These are phyloP conservation scores for Pythium dissotocum DNA, from an alignment of 352 stramenopile genomes.

Conservation along the genomic window DNA sequence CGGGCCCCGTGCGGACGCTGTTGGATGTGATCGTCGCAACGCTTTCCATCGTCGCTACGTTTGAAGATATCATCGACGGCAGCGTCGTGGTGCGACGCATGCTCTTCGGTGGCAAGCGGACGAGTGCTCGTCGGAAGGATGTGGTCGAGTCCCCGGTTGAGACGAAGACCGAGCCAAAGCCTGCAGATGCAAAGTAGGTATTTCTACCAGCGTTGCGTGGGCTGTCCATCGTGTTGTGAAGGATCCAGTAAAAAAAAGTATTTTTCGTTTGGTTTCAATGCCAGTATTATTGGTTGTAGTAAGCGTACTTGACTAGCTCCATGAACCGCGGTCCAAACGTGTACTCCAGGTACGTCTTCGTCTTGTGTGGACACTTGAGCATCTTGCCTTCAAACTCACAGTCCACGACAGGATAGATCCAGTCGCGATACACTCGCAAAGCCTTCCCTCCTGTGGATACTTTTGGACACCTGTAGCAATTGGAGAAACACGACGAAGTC, in stretches of 20 bases:
- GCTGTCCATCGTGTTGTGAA: too few species aligned
- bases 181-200: background rate
- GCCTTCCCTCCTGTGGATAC: background rate
- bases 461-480: conserved; percentile 24
- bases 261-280: too few species aligned
- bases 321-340: conserved; percentile 26
- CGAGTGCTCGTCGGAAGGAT: background rate
- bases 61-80: conserved; percentile 23
- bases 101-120: conserved; percentile 4
- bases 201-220: too few species aligned
- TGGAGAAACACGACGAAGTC: conserved; percentile 29
- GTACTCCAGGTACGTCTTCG: conserved; percentile 25
- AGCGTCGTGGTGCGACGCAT: conserved; percentile 13
- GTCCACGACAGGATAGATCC: conserved; percentile 31
- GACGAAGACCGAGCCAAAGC: background rate
- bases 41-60: conserved; percentile 39
- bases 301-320: conserved; percentile 2
- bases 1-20: conserved; percentile 30
- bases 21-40: conserved; percentile 42
- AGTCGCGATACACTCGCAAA: conserved; percentile 22
- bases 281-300: too few species aligned
- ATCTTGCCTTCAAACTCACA: conserved; percentile 26
- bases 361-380: conserved; percentile 29
- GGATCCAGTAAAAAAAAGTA: too few species aligned
- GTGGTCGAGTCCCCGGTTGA: background rate